Evolutionary conservation across 2,329 filamentous ascomycete species (phyloP).

Genomic region (Penicillium glabrum): DNA sequence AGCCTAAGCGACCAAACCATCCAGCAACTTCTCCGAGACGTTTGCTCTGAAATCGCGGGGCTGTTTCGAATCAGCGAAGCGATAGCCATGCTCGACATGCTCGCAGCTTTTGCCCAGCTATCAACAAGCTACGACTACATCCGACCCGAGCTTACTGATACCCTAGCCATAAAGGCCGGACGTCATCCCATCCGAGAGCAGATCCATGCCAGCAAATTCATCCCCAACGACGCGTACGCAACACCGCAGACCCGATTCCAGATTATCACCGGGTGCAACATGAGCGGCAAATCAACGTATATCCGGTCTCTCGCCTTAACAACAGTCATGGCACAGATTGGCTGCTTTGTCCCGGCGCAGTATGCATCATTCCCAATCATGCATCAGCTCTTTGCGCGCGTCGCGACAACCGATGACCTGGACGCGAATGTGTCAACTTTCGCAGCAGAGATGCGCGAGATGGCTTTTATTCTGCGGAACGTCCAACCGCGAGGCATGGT

Average conservation of each 20-base stretch:
- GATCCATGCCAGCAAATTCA: slow-evolving; percentile 65
- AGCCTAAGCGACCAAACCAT: slow-evolving; percentile 78
- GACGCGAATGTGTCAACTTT: slow-evolving; percentile 93
- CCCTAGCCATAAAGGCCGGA: slow-evolving; percentile 70
- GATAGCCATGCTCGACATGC: slow-evolving; percentile 84
- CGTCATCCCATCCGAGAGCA: slow-evolving; percentile 79
- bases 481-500: slow-evolving; percentile 73
- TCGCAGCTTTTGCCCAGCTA: slow-evolving; percentile 72
- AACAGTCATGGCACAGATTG: slow-evolving; percentile 90
- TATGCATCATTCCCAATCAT: slow-evolving; percentile 80
- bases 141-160: slow-evolving; percentile 67
- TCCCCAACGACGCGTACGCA: slow-evolving; percentile 90
- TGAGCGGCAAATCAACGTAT: slow-evolving; percentile 97
- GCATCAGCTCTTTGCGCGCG: slow-evolving; percentile 80
- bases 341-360: slow-evolving; percentile 82
- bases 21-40: slow-evolving; percentile 67
- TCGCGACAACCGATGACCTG: slow-evolving; percentile 83
- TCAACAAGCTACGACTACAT: slow-evolving; percentile 67
- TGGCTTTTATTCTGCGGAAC: slow-evolving; percentile 87
- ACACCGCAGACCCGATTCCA: slow-evolving; percentile 80
- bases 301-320: slow-evolving; percentile 82
- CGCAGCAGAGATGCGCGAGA: slow-evolving; percentile 92
- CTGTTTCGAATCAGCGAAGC: slow-evolving; percentile 86
- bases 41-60: slow-evolving; percentile 68
- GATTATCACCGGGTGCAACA: slow-evolving; percentile 93